Percentiles rank a stretch among this genome's conserved stretches.
These are phyloP conservation scores for Turritis glabra DNA, from an alignment of 345 rosid species.

Conservation along the genomic window DNA sequence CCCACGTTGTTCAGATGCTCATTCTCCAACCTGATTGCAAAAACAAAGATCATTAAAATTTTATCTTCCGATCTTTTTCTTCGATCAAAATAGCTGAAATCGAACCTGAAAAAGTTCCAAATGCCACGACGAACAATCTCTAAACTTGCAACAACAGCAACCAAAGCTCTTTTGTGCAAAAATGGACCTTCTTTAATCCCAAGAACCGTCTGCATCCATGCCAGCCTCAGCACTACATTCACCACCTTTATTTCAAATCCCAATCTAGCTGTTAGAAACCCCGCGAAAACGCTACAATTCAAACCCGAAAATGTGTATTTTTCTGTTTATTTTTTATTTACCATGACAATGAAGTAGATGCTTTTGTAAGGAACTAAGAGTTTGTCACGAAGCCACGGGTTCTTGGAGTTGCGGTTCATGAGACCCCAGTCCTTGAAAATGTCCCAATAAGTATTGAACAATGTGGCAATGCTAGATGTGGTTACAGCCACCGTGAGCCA, in stretches of 20 bases:
- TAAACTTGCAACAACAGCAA: slow-evolving; percentile 55
- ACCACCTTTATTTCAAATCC: slow-evolving; percentile 47
- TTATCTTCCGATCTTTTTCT: background rate
- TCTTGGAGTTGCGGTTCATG: slow-evolving; percentile 52
- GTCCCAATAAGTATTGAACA: slow-evolving; percentile 67
- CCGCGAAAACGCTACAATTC: background rate
- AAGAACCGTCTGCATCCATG: slow-evolving; percentile 76
- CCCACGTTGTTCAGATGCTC: slow-evolving; percentile 88
- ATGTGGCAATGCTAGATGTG: slow-evolving; percentile 56
- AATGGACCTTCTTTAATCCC: slow-evolving; percentile 58
- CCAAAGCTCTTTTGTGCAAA: slow-evolving; percentile 56
- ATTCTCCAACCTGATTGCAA: slow-evolving; percentile 66
- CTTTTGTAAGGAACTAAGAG: slow-evolving; percentile 54
- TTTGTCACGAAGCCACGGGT: slow-evolving; percentile 86
- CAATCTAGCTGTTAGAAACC: background rate
- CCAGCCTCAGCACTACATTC: slow-evolving; percentile 68
- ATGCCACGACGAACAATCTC: slow-evolving; percentile 86
- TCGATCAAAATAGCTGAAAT: background rate
- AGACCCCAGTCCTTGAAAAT: slow-evolving; percentile 82
- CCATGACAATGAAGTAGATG: slow-evolving; percentile 75
- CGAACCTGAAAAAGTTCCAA: slow-evolving; percentile 88
- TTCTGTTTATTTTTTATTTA: slow-evolving; percentile 20
- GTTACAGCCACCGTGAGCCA: slow-evolving; percentile 55
- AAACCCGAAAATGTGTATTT: background rate
- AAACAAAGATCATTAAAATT: background rate